Conservation (phyloP, 2,329 filamentous ascomycete species). For the Colletotrichum salicis region DNA sequence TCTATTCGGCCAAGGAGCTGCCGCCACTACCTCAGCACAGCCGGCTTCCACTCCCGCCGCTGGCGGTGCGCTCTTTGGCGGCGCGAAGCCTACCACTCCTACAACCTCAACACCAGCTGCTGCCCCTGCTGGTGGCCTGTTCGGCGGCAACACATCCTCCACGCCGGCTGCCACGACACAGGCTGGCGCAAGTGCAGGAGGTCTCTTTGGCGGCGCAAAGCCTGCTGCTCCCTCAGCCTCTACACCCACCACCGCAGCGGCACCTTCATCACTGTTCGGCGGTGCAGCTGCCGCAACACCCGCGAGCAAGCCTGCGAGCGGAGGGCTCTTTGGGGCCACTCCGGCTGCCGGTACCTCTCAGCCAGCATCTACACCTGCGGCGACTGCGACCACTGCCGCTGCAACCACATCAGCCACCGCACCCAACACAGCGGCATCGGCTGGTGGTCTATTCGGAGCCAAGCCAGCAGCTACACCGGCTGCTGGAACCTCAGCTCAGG, state of each 20-base stretch:
- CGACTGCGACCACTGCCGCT: constrained; percentile 45
- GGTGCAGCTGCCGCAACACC: constrained; percentile 46
- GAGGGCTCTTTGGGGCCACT: constrained; percentile 45
- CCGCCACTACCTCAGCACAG: constrained; percentile 39
- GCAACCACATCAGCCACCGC: constrained; percentile 42
- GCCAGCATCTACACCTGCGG: constrained; percentile 43
- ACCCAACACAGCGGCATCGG: constrained; percentile 43
- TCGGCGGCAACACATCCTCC: constrained; percentile 54
- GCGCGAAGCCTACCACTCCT: constrained; percentile 51
- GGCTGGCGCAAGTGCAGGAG: constrained; percentile 40
- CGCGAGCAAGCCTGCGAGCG: constrained; percentile 44
- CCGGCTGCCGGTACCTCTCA: constrained; percentile 45
- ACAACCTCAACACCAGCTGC: constrained; percentile 39
- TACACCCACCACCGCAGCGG: constrained; percentile 42
- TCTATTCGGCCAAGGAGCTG: constrained; percentile 33
- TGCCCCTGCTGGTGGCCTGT: constrained; percentile 44
- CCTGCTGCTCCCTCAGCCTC: constrained; percentile 42
- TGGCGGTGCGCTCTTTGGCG: constrained; percentile 49
- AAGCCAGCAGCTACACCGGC: constrained; percentile 45
- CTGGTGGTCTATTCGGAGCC: constrained; percentile 46
- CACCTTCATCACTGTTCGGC: constrained; percentile 47
- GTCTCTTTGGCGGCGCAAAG: constrained; percentile 40
- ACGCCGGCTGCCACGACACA: constrained; percentile 45
- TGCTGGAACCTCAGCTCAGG: constrained; percentile 39
- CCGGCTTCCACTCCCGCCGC: constrained; percentile 41